phyloP scores from a whole-genome alignment of 441 rosid species.

The Corymbia calophylla region DNA sequence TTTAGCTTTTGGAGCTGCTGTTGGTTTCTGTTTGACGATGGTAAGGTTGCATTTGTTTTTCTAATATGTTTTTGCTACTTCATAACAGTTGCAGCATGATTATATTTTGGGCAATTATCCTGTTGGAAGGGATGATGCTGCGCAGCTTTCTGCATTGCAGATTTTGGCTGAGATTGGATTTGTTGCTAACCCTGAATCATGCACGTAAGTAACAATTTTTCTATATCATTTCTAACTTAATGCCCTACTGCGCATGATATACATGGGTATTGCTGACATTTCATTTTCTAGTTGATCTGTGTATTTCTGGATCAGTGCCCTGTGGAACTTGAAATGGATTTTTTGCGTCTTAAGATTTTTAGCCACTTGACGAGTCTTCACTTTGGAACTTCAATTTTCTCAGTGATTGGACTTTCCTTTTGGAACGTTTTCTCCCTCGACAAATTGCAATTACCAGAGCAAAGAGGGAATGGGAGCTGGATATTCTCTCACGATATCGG shows the following conservation, averaged over 20 bases:
- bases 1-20: slow-evolving; percentile 1
- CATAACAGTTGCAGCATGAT: slow-evolving; percentile 91
- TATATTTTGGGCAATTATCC: slow-evolving; percentile 95
- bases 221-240: neutral
- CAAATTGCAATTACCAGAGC: slow-evolving; percentile 96
- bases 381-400: slow-evolving; percentile 5
- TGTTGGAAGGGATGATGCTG: slow-evolving; percentile 99
- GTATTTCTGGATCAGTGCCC: neutral
- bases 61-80: neutral
- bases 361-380: slow-evolving; percentile 3
- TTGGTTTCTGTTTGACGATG: neutral
- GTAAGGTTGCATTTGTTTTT: neutral
- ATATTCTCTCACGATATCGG: slow-evolving; percentile 84
- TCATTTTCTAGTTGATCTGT: neutral
- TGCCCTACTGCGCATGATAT: neutral
- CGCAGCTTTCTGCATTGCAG: slow-evolving; percentile 93
- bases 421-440: slow-evolving; percentile 87
- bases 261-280: neutral
- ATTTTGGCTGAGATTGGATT: slow-evolving; percentile 92
- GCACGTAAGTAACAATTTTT: slow-evolving; percentile 56
- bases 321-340: neutral
- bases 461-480: slow-evolving; percentile 94
- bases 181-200: slow-evolving; percentile 83
- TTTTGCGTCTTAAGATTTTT: neutral
- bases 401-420: slow-evolving; percentile 89